Base-by-base conservation (phyloP, 2,329 filamentous ascomycete species). In the Zasmidium citrigriseum region DNA sequence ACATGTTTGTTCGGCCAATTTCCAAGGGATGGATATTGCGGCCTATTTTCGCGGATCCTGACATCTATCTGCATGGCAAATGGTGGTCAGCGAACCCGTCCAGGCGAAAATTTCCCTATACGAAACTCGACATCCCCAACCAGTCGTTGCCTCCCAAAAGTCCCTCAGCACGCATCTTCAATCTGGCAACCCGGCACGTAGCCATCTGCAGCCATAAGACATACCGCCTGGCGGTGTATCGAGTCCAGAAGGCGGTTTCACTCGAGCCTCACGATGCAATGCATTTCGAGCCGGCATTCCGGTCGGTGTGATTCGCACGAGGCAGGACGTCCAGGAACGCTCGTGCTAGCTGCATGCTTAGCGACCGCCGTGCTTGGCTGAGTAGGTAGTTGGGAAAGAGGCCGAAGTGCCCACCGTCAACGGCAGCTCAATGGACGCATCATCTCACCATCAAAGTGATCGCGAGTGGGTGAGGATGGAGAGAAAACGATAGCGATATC, bases 401-500 rank as follows among this genome's bases (percentile, higher is more conserved):
- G 34, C 34, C 34, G 34, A 41, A n/a, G 21, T 24, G 12, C 34
- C 48, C 48, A 51, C 48, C 21, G 48, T 38, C 48, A 51, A 51
- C 48, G 21, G 25, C 48, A 20, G 27, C 25, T 27, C 48, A 34
- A 51, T 51, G 25, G 27, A n/a, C 46, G 24, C 46, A 49, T 49
- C 46, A 25, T 27, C 18, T 23, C 45, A 47, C 45, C n/a, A n/a
- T n/a, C n/a, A n/a, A n/a, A n/a, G n/a, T n/a, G n/a, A n/a, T n/a
- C n/a, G n/a, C n/a, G n/a, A n/a, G n/a, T n/a, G n/a, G n/a, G n/a
- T n/a, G n/a, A n/a, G n/a, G n/a, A n/a, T n/a, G n/a, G 34, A 16
- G 34, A 4, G 34, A 41, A 41, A 41, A n/a, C 34, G 34, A 41
- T 41, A 41, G 34, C 34, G 34, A 41, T 16, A n/a, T 16, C 4